These are phyloP conservation scores for Melastoma malabathricum DNA, from an alignment of 345 rosid genomes.

Conservation along the genomic window DNA sequence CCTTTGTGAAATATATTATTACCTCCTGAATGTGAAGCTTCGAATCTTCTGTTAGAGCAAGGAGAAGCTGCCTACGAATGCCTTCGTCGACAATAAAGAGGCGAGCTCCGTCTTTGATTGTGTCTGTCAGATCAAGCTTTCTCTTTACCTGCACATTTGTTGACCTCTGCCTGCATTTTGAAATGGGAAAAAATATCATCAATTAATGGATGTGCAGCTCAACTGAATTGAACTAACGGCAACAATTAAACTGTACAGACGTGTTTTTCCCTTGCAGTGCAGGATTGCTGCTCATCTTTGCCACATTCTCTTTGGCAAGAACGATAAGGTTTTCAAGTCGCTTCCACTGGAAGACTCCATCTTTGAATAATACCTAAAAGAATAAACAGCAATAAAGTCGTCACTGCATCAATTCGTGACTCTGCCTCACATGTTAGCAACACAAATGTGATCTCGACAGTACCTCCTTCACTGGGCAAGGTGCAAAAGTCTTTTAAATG, in stretches of 20 bases:
- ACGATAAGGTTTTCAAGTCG: conserved; percentile 81
- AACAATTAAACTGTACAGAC: conserved; percentile 23
- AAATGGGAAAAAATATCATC: background rate
- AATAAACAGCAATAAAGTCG: too few species aligned
- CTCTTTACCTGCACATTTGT: conserved; percentile 22
- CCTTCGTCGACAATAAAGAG: conserved; percentile 73
- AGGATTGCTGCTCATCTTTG: conserved; percentile 90
- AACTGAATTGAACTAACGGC: too few species aligned
- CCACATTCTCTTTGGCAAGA: conserved; percentile 90
- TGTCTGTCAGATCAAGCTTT: conserved; percentile 77
- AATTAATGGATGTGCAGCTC: background rate
- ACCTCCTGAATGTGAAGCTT: conserved; percentile 96
- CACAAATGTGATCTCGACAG: too few species aligned
- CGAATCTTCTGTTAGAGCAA: conserved; percentile 87
- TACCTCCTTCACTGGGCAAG: too few species aligned
- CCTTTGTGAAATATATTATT: too few species aligned
- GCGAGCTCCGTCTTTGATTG: conserved; percentile 90
- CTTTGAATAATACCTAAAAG: conserved; percentile 70
- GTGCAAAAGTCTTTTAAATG: too few species aligned
- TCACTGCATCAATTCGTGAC: too few species aligned
- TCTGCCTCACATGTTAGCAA: too few species aligned
- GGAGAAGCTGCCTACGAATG: conserved; percentile 82
- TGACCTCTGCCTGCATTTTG: conserved; percentile 30
- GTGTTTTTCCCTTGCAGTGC: conserved; percentile 37
- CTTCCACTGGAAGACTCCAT: conserved; percentile 85